Conservation (phyloP, 1,284 basidiomycete genomes). For the Cutaneotrichosporon dermatis region DNA sequence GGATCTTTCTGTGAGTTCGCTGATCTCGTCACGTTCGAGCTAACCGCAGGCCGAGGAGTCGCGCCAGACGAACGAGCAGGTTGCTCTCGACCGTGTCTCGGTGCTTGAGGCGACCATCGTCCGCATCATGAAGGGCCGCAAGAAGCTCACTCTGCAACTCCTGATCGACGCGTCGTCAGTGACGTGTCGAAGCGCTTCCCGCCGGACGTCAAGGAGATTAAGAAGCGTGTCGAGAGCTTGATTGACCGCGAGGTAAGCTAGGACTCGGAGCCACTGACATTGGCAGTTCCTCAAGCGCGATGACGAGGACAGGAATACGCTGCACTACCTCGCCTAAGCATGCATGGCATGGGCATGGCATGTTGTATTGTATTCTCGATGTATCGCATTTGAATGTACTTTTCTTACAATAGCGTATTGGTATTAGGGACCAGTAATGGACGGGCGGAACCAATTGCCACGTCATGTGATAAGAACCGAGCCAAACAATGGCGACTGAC, state of each 20-base stretch:
- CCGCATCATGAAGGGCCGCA: constrained; percentile 87
- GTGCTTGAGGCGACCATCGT: constrained; percentile 91
- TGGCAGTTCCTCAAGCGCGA: constrained; percentile 55
- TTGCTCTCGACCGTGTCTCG: constrained; percentile 79
- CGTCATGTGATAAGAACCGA: constrained; percentile 2
- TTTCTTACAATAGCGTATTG: no score
- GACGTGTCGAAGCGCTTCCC: constrained; percentile 60
- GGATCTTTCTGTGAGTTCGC: constrained; percentile 66
- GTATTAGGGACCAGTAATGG: not conserved
- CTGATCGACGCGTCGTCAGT: constrained; percentile 58
- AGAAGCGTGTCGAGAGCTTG: constrained; percentile 71
- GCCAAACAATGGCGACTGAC: constrained; percentile 11
- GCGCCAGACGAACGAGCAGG: constrained; percentile 71
- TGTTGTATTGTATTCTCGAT: not conserved
- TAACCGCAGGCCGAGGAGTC: constrained; percentile 71
- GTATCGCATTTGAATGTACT: no score
- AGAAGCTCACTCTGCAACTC: constrained; percentile 72
- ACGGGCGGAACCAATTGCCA: not conserved
- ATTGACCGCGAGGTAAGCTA: constrained; percentile 64
- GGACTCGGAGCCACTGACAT: no score
- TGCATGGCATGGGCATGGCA: not conserved
- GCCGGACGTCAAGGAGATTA: constrained; percentile 63
- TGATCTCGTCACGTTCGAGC: not conserved
- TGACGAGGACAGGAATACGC: constrained; percentile 63
- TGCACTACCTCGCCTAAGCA: constrained; percentile 68